A percentile compares a stretch with the other conserved stretches of the same genome.
phyloP scores from a whole-genome alignment of 306 rosid species.

The Vigna nakashimae region DNA sequence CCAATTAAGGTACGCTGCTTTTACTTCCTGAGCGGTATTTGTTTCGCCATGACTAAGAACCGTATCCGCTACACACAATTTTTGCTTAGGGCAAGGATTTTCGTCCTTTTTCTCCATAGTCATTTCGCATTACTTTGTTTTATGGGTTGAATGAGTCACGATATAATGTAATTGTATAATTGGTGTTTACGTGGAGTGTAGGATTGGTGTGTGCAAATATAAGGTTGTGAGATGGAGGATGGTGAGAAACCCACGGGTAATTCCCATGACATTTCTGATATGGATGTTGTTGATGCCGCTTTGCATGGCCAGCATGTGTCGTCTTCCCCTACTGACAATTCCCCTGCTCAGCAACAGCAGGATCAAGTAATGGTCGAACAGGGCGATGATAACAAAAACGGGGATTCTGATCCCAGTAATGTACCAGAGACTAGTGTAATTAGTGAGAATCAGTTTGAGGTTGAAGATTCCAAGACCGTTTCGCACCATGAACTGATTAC shows the following conservation, averaged over 20 bases:
- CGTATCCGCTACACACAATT: not conserved
- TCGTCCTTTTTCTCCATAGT: not conserved
- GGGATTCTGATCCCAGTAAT: conserved; percentile 34
- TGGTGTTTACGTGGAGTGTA: conserved; percentile 10
- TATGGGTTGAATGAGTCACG: not conserved
- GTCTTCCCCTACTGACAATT: conserved; percentile 27
- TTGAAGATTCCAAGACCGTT: conserved; percentile 31
- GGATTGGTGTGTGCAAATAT: conserved; percentile 10
- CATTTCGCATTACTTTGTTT: conserved; percentile 7
- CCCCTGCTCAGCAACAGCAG: conserved; percentile 31
- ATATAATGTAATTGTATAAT: not conserved
- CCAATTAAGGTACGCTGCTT: conserved; percentile 31
- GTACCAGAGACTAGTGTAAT: conserved; percentile 35
- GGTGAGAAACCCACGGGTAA: conserved; percentile 42
- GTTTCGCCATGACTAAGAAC: not conserved
- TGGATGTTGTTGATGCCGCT: conserved; percentile 45
- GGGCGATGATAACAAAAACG: conserved; percentile 33
- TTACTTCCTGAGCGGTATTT: not conserved
- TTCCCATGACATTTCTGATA: conserved; percentile 40
- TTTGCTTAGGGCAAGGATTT: conserved; percentile 34
- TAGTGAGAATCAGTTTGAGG: conserved; percentile 42
- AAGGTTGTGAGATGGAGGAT: conserved; percentile 47
- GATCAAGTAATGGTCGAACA: conserved; percentile 53
- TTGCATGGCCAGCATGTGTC: conserved; percentile 34
- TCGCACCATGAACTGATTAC: conserved; percentile 39